Evolutionary conservation across 2,329 filamentous ascomycete genomes (phyloP).

Genomic region (Fusarium zealandicum): DNA sequence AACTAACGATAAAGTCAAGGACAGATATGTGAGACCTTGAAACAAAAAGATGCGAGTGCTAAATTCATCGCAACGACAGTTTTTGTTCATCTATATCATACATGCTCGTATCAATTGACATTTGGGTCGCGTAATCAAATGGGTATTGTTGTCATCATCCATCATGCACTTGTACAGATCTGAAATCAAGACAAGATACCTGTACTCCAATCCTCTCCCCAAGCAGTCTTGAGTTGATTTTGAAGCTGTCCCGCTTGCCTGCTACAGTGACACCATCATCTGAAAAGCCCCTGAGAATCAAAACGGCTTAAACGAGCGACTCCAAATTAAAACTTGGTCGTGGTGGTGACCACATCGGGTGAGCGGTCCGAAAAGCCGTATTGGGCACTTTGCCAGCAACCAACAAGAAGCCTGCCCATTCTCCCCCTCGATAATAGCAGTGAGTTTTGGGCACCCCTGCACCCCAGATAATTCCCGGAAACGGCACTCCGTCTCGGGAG

Average conservation of each 20-base stretch:
- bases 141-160: conserved; percentile 35
- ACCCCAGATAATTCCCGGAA: conserved; percentile 25
- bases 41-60: background rate
- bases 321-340: conserved; percentile 10
- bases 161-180: conserved; percentile 28
- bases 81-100: background rate
- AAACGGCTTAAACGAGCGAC: conserved; percentile 2
- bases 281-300: conserved; percentile 2
- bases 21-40: too few species aligned
- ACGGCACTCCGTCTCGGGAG: conserved; percentile 5
- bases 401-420: conserved; percentile 17
- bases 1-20: too few species aligned
- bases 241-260: conserved; percentile 10
- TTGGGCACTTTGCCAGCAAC: conserved; percentile 18
- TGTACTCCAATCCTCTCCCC: conserved; percentile 12
- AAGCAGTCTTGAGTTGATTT: conserved; percentile 1
- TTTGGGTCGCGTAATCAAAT: conserved; percentile 28
- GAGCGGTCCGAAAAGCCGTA: conserved; percentile 33
- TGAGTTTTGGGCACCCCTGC: conserved; percentile 8
- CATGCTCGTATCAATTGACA: conserved; percentile 3
- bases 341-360: conserved; percentile 20
- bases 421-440: conserved; percentile 1
- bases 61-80: background rate
- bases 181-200: conserved; percentile 18
- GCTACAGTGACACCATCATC: conserved; percentile 13